phyloP scores from a whole-genome alignment of 306 rosid genomes.

The Vigna radiata region DNA sequence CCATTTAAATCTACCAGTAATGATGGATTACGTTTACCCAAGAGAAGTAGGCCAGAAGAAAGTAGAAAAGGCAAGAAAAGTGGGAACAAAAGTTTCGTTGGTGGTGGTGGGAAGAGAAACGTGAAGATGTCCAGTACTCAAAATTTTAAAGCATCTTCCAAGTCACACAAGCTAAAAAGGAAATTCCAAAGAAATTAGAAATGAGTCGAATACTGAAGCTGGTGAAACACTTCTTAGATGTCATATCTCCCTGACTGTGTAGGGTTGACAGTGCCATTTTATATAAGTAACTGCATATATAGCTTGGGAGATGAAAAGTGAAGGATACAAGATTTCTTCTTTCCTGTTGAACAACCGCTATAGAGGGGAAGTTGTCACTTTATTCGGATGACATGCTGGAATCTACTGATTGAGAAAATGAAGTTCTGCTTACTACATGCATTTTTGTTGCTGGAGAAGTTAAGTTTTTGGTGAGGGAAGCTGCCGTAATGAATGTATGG shows the following conservation, averaged over 20 bases:
- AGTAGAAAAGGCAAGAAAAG: constrained; percentile 39
- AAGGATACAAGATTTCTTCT: neutral
- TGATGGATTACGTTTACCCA: constrained; percentile 43
- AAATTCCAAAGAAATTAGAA: constrained; percentile 40
- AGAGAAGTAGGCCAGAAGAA: constrained; percentile 53
- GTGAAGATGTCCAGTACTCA: neutral
- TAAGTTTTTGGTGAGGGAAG: neutral
- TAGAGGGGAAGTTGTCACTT: neutral
- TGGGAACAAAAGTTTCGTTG: constrained; percentile 39
- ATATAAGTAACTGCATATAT: constrained; percentile 22
- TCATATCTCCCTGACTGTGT: constrained; percentile 16
- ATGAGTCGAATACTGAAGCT: constrained; percentile 1
- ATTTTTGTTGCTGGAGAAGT: neutral
- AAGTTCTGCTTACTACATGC: neutral
- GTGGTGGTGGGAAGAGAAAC: constrained; percentile 52
- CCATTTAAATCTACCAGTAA: constrained; percentile 31
- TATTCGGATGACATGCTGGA: constrained; percentile 13
- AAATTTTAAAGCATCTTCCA: constrained; percentile 51
- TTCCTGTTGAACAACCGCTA: constrained; percentile 29
- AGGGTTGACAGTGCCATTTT: constrained; percentile 13
- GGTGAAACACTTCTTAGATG: constrained; percentile 29
- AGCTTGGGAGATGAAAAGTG: constrained; percentile 7
- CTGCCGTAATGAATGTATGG: neutral
- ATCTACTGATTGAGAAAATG: constrained; percentile 27
- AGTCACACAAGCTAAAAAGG: constrained; percentile 43